A percentile compares a stretch with the other conserved stretches of the same genome.
Conservation (phyloP, 2,329 filamentous ascomycete species). For the Chrysosphaeria jannelii region DNA sequence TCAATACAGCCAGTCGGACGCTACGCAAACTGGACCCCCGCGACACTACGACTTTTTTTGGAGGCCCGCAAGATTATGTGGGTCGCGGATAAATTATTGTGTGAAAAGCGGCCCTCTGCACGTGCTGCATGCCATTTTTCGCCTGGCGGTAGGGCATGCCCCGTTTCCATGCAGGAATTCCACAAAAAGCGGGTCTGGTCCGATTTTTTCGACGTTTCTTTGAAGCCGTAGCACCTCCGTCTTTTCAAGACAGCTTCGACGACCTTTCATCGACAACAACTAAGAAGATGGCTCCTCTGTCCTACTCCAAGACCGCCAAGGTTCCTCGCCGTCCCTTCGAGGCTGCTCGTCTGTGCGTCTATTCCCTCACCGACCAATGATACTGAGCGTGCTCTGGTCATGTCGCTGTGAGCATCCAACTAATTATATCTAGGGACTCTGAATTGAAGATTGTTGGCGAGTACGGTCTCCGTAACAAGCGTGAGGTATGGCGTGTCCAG, state of each 20-base stretch:
- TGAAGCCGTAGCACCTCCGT: too few species aligned
- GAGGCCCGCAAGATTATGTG: conserved; percentile 2
- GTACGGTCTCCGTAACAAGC: conserved; percentile 99
- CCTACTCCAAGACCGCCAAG: conserved; percentile 99
- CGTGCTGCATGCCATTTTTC: too few species aligned
- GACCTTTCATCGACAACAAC: conserved; percentile 2
- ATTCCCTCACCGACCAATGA: conserved; percentile 38
- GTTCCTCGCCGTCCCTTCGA: conserved; percentile 87
- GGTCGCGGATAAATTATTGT: conserved; percentile 3
- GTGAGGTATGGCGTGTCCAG: conserved; percentile 99
- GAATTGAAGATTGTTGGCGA: conserved; percentile 99
- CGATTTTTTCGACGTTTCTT: too few species aligned
- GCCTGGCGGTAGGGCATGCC: too few species aligned
- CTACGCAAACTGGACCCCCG: conserved; percentile 1
- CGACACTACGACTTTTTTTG: conserved; percentile 3
- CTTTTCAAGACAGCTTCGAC: conserved; percentile 2
- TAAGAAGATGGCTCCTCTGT: conserved; percentile 17
- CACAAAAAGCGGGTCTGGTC: too few species aligned
- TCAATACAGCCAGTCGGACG: conserved; percentile 1
- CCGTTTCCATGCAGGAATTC: too few species aligned
- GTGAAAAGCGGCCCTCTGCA: conserved; percentile 2
- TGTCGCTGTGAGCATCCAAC: conserved; percentile 41
- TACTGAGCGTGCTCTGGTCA: conserved; percentile 85
- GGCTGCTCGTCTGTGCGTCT: conserved; percentile 98
- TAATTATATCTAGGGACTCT: conserved; percentile 43